Evolutionary conservation across 257 asterid species (phyloP), one percentile per base, ranked within the genome.

Genomic region (Pogostemon cablin): DNA sequence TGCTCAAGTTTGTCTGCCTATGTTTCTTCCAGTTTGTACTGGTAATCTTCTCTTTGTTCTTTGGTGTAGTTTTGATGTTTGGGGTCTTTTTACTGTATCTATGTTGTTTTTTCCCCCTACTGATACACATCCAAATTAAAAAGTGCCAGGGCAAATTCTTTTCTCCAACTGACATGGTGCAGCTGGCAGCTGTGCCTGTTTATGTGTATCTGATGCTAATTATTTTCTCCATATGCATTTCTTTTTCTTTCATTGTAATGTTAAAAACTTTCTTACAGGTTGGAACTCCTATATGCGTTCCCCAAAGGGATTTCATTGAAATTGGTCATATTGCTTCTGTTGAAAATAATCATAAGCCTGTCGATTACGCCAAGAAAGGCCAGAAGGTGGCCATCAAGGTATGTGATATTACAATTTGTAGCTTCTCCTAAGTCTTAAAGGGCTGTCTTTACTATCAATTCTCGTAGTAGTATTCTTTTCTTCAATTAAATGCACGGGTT

Each of bases 331-430:
- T 95, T 75, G 87, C 97, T 44, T 95, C 99, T 7, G 82, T 95
- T 75, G 96, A 91, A 84, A 95, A 88, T 79, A 90, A 95, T 81
- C 97, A 91, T 52, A 89, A 78, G 80, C 86, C 98, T 20, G 97
- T 87, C 77, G 96, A 89, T 78, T 86, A 56, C 82, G 98, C 98
- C 65, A 91, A 86, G 82, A 95, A 90, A 81, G 97, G 99, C 61
- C 95, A 86, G 74, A 83, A 78, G 79, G 96, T 95, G 68, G 97
- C 99, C 77, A 85, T 95, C 69, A 95, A 95, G 99, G 99, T 95
- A 88, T 50, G 83, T 20, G n/a, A 20, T 65, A 40, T 50, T 40
- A 17, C 12, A 20, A 64, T 68, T 48, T 46, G 12, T 55, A 38
- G 48, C 69, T 50, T 62, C 20, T 42, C 39, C 1, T 6, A 7